phyloP scores from a whole-genome alignment of 331 rosid species.

The Phaseolus coccineus region DNA sequence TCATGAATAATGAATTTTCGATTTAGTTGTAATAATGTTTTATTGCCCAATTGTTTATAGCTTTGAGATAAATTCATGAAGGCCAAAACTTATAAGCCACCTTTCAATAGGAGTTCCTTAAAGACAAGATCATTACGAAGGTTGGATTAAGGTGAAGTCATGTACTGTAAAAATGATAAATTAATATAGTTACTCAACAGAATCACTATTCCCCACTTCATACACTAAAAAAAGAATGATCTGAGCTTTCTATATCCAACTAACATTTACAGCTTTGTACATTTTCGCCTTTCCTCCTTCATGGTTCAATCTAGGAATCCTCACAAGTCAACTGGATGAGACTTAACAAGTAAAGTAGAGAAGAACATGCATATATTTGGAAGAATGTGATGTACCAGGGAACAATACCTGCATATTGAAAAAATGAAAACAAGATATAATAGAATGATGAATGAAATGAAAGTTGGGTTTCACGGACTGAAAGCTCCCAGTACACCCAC shows the following conservation, averaged over 20 bases:
- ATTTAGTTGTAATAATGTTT: no score
- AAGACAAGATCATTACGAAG: constrained; percentile 75
- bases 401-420: constrained; percentile 50
- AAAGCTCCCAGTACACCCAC: background rate
- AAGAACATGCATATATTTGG: constrained; percentile 49
- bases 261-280: constrained; percentile 27
- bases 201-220: background rate
- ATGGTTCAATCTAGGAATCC: constrained; percentile 13
- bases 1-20: no score
- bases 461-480: background rate
- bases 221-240: background rate
- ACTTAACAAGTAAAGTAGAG: constrained; percentile 45
- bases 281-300: background rate
- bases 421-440: background rate
- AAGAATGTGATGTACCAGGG: constrained; percentile 39
- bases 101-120: constrained; percentile 79
- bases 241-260: background rate
- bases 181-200: background rate
- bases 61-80: constrained; percentile 80
- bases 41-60: constrained; percentile 69
- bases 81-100: constrained; percentile 82
- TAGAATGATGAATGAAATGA: background rate
- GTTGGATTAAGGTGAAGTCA: constrained; percentile 85
- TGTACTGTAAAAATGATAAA: background rate
- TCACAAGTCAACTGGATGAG: constrained; percentile 16